Evolutionary conservation across 1,139 yeast genomes (phyloP).

Genomic region (Sugiyamaella xylanicola): DNA sequence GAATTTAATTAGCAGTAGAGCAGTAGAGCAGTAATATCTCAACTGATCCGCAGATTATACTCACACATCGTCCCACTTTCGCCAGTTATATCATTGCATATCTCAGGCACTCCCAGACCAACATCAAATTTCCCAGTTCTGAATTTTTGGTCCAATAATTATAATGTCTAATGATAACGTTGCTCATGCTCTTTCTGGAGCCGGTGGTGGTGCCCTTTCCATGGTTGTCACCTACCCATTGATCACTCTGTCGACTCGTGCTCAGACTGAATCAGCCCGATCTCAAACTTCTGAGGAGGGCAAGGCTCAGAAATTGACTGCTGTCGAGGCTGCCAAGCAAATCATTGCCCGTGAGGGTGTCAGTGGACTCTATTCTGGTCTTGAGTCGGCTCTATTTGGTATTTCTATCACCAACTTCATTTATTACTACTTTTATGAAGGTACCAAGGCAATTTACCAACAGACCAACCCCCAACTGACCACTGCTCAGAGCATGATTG

Average conservation of each 20-base stretch:
- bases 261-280: conserved; percentile 64
- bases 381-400: conserved; percentile 86
- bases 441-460: conserved; percentile 59
- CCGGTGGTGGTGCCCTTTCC: conserved; percentile 88
- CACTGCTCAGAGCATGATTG: conserved; percentile 70
- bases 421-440: conserved; percentile 88
- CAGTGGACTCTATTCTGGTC: conserved; percentile 74
- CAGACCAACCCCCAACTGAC: conserved; percentile 44
- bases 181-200: conserved; percentile 91
- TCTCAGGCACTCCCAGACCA: too few relatives aligned
- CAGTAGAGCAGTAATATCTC: too few relatives aligned
- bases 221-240: conserved; percentile 86
- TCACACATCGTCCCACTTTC: too few relatives aligned
- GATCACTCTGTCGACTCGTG: conserved; percentile 79
- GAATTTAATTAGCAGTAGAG: too few relatives aligned
- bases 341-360: conserved; percentile 67
- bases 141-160: too few relatives aligned
- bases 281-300: conserved; percentile 37
- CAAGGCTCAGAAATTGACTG: conserved; percentile 35
- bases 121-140: too few relatives aligned
- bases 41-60: too few relatives aligned
- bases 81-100: too few relatives aligned
- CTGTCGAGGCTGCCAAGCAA: conserved; percentile 47
- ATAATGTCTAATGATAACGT: conserved; percentile 42
- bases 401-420: conserved; percentile 83